Conservation (phyloP, 139 green algal genomes). For the Trebouxia sp. region DNA sequence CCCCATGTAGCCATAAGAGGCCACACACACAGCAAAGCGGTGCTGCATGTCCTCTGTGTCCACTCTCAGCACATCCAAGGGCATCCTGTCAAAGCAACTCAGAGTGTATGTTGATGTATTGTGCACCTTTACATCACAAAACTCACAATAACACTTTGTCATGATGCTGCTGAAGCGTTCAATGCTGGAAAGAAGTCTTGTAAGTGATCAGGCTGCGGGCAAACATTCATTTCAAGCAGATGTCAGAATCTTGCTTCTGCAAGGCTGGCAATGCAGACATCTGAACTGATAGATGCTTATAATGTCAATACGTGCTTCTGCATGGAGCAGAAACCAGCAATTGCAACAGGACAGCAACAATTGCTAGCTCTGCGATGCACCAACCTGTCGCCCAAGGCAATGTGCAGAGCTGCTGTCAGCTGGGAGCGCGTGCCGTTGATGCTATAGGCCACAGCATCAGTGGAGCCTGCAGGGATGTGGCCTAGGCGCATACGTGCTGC, state of each 20-base stretch:
- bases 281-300: no score
- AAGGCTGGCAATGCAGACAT: no score
- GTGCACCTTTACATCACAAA: no score
- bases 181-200: no score
- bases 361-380: not conserved
- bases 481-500: conserved; percentile 66
- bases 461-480: conserved; percentile 84
- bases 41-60: conserved; percentile 35
- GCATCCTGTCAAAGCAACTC: conserved; percentile 34
- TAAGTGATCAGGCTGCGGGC: no score
- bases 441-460: conserved; percentile 84
- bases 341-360: not conserved
- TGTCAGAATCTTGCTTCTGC: no score
- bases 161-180: no score
- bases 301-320: not conserved
- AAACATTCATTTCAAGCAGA: not conserved
- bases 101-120: no score
- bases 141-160: no score
- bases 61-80: conserved; percentile 76
- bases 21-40: conserved; percentile 51
- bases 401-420: conserved; percentile 79
- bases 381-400: conserved; percentile 79
- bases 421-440: conserved; percentile 74
- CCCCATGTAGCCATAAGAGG: conserved; percentile 81
- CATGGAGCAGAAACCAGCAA: not conserved